Evolutionary conservation across 768 basidiomycete genomes (phyloP).

Genomic region (Mycena metata): DNA sequence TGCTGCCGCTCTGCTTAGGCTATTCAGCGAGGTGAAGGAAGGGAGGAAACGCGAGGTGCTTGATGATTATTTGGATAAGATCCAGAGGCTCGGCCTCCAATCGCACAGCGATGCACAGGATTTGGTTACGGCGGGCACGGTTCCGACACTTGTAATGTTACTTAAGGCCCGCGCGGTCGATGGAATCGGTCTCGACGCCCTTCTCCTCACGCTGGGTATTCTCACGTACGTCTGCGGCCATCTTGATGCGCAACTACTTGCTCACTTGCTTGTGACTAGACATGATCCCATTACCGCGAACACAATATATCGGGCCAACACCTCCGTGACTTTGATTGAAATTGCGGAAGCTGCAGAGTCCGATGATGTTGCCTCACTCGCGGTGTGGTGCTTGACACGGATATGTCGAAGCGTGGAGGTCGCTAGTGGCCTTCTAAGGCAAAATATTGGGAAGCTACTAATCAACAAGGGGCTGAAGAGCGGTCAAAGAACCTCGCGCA

Average conservation of each 20-base stretch:
- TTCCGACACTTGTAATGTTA: constrained; percentile 43
- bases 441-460: constrained; percentile 35
- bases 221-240: constrained; percentile 39
- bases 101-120: constrained; percentile 44
- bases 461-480: constrained; percentile 38
- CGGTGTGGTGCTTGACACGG: constrained; percentile 44
- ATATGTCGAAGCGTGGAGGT: constrained; percentile 42
- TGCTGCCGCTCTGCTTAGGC: constrained; percentile 38
- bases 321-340: constrained; percentile 40
- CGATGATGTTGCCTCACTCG: constrained; percentile 39
- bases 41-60: constrained; percentile 40
- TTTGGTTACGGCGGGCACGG: constrained; percentile 44
- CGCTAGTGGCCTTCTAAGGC: constrained; percentile 42
- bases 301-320: constrained; percentile 44
- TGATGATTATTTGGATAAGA: constrained; percentile 40
- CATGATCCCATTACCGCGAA: constrained; percentile 45
- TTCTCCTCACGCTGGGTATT: constrained; percentile 42
- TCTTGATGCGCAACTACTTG: neutral
- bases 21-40: constrained; percentile 40
- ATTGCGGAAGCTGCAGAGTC: constrained; percentile 40
- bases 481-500: constrained; percentile 32
- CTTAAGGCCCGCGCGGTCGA: constrained; percentile 44
- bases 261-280: constrained; percentile 18
- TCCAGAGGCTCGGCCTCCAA: constrained; percentile 37
- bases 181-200: constrained; percentile 39